Evolutionary conservation across 257 asterid genomes (phyloP), one percentile per base, ranked within the genome.

Genomic region (Penstemon barbatus): DNA sequence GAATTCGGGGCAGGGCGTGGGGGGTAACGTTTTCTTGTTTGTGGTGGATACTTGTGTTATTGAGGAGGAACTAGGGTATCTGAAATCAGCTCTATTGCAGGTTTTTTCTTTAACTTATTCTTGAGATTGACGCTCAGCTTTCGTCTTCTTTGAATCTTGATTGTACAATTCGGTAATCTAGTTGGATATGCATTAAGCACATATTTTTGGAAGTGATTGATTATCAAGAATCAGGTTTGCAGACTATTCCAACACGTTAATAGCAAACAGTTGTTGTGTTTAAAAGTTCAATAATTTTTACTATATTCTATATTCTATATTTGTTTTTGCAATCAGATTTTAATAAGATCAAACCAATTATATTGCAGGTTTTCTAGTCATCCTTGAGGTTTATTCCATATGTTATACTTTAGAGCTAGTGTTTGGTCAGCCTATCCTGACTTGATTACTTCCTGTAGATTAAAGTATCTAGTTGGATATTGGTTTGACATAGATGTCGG

Each of bases 1-100:
- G 67, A 75, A 63, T 61, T 19, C 68, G 72, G 75, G 77, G 58
- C 78, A 80, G 61, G 64, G 76, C 33, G 87, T 70, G 71, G 63
- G 73, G 56, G 75, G 75, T 64, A 82, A 82, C 68, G 86, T 94
- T n/a, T 87, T 81, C 66, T 75, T 94, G 72, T 87, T 94, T 73
- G 96, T 94, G 73, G 79, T 94, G 37, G 99, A 94, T 78, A 87
- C 92, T 68, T 94, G 90, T 70, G 80, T 86, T 58, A 90, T 94
- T 75, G 99, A 94, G 85, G 99, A 93, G 88, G 99, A 93, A 71
- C 77, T 93, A 25, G 92, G 89, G 45, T 91, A 51, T 73, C 71
- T 93, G 81, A 93, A 91, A 75, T 90, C 96, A 38, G 85, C 96
- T 13, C 66, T 93, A 66, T 74, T 87, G 76, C 96, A 93, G 99